These are phyloP conservation scores for Phaeolepiota aurea DNA, from an alignment of 768 basidiomycete genomes.

Conservation along the genomic window DNA sequence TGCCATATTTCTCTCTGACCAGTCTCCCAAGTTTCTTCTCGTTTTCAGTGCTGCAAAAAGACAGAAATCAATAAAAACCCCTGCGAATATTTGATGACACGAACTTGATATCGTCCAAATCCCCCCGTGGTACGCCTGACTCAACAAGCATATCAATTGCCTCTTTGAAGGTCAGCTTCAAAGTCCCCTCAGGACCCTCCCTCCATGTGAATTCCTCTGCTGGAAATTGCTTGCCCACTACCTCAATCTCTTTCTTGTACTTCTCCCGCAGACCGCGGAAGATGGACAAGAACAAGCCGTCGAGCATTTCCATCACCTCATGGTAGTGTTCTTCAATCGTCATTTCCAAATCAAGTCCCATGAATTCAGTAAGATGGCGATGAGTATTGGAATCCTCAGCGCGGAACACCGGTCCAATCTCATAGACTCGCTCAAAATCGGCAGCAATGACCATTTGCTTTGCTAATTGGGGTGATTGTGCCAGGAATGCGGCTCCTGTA, in stretches of 20 bases:
- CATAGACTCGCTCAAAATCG: conserved; percentile 97
- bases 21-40: conserved; percentile 89
- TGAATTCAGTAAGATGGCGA: conserved; percentile 97
- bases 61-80: conserved; percentile 6
- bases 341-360: conserved; percentile 99
- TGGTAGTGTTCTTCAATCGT: conserved; percentile 97
- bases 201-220: conserved; percentile 95
- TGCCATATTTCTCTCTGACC: conserved; percentile 89
- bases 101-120: conserved; percentile 85
- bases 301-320: conserved; percentile 90
- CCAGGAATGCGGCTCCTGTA: conserved; percentile 84
- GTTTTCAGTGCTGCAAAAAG: conserved; percentile 70
- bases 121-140: conserved; percentile 74
- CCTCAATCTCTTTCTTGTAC: conserved; percentile 76
- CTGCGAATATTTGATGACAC: conserved; percentile 9
- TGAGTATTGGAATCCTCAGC: conserved; percentile 97
- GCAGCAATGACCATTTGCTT: conserved; percentile 99
- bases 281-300: conserved; percentile 77
- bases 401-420: conserved; percentile 94
- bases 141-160: conserved; percentile 82
- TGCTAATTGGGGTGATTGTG: conserved; percentile 94
- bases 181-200: conserved; percentile 82
- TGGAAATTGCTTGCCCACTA: conserved; percentile 81
- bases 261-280: conserved; percentile 77
- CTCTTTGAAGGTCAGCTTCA: conserved; percentile 79